Conservation (phyloP, 169 alveolate species). For the Eimeria praecox region DNA sequence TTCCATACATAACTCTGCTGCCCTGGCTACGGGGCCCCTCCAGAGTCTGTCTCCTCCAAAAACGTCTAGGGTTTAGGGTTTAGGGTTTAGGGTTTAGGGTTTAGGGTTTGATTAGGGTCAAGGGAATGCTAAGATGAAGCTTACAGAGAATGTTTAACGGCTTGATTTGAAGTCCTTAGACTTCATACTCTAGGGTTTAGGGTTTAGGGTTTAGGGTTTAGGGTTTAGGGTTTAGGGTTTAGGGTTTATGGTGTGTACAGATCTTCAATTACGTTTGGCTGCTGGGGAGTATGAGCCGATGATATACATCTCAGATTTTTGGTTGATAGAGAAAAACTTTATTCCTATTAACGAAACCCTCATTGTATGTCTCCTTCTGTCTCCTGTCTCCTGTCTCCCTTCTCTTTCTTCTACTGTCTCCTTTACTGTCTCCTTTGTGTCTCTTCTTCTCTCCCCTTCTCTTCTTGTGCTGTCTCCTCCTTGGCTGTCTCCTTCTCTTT, state of each 20-base stretch:
- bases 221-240: conserved; percentile 30
- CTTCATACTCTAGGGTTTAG: background rate
- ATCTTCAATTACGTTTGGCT: background rate
- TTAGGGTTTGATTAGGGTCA: background rate
- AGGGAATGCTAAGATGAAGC: background rate
- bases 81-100: conserved; percentile 28
- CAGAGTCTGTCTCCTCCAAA: background rate
- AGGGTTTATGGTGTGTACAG: conserved; percentile 4
- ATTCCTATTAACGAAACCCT: conserved; percentile 64
- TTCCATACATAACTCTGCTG: conserved; percentile 1
- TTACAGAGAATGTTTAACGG: background rate
- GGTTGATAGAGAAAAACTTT: conserved; percentile 76
- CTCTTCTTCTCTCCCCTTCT: background rate
- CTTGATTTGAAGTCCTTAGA: background rate
- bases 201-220: background rate
- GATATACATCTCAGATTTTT: conserved; percentile 69
- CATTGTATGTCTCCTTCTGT: background rate
- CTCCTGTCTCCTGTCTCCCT: background rate
- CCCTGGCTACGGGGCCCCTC: conserved; percentile 34
- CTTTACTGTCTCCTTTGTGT: background rate
- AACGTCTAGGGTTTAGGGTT: conserved; percentile 25
- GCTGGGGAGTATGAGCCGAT: conserved; percentile 64
- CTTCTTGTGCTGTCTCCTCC: background rate
- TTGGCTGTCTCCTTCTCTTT: background rate
- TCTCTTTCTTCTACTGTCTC: background rate